Evolutionary conservation across 208 protist genomes (phyloP), one percentile per base, ranked within the genome.

Genomic region (Trypanosoma grayi): DNA sequence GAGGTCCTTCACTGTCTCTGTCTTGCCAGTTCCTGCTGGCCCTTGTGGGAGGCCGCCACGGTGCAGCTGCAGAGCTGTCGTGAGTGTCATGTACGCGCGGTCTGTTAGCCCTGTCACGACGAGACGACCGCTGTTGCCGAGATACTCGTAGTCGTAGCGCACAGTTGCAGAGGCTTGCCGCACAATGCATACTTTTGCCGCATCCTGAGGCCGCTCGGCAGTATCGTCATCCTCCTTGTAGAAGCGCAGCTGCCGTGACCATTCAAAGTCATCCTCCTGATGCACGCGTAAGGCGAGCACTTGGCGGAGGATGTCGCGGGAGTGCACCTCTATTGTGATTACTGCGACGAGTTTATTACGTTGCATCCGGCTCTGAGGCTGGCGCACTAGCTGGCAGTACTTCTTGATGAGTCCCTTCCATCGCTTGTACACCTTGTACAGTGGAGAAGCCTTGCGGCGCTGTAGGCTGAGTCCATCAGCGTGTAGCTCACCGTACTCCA

Each of bases 1-100:
- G 10, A 99, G 81, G 75, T 99, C 98, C 83, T 99, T 99, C 27
- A 99, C 97, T 18, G 97, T 99, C 83, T 99, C 98, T n/a, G 97
- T 99, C 82, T 99, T 99, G 41, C 98, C 98, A 30, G 98, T 99
- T 18, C 98, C 98, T 11, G 97, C 98, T 43, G 98, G 98, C 24
- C 98, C 98, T 73, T 98, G 92, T 31, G 95, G 92, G 27, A 94
- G 83, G 8, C 95, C 94, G 37, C 96, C 97, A 28, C 91, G 81
- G 61, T 88, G 89, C 28, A 99, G 77, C 71, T 98, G 95, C 45
- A 99, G 75, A 47, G 98, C 97, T 45, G 96, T 98, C 40, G 97
- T 99, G 20, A 99, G 77, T 50, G 98, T 99, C 75, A 99, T 97
- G 85, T 99, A 99, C 60, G 96, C 98, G 22, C 97, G 86, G 70